These are phyloP conservation scores for Candida maltosa DNA, from an alignment of 805 yeast genomes.

Conservation along the genomic window DNA sequence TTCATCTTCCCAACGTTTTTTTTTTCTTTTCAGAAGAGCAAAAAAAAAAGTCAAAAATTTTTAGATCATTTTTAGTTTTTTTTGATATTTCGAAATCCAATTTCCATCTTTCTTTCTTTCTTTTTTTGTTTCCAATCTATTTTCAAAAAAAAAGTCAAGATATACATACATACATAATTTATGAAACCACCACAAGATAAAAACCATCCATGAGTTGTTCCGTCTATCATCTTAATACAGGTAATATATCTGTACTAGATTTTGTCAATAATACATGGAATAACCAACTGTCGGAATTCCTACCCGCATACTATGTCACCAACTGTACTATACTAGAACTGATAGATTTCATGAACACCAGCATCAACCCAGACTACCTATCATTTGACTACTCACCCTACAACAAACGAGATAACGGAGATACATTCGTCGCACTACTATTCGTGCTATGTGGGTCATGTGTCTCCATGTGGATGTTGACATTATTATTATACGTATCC, in stretches of 20 bases:
- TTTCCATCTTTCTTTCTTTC: too few species aligned
- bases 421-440: slow-evolving; percentile 41
- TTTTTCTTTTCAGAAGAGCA: too few species aligned
- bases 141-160: too few species aligned
- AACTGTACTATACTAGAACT: slow-evolving; percentile 39
- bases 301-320: slow-evolving; percentile 46
- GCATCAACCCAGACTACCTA: neutral
- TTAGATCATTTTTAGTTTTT: too few species aligned
- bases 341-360: slow-evolving; percentile 7
- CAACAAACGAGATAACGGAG: slow-evolving; percentile 34
- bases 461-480: slow-evolving; percentile 69
- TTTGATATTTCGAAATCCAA: too few species aligned
- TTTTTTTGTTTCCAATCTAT: too few species aligned
- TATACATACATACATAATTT: neutral
- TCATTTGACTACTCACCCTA: slow-evolving; percentile 16
- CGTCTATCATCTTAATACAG: slow-evolving; percentile 35
- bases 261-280: slow-evolving; percentile 13
- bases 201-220: slow-evolving; percentile 38
- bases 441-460: slow-evolving; percentile 55
- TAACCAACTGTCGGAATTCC: slow-evolving; percentile 6
- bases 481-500: slow-evolving; percentile 52
- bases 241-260: slow-evolving; percentile 21
- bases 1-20: too few species aligned
- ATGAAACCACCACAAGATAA: neutral
- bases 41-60: too few species aligned